These are phyloP conservation scores for Saururus chinensis DNA, from an alignment of 164 flowering plant species.

Conservation along the genomic window DNA sequence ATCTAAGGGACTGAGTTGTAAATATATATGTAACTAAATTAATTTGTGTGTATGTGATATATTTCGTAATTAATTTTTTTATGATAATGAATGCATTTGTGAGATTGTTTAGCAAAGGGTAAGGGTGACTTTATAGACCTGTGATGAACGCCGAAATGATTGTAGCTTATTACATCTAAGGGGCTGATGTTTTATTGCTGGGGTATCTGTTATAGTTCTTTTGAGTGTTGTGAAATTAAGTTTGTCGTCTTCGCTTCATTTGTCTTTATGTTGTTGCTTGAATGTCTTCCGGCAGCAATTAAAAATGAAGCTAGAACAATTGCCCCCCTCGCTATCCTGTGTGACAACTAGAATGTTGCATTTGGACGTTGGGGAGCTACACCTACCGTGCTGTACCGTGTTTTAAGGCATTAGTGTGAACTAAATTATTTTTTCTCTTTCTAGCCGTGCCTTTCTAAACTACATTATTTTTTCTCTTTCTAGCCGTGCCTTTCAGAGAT, in stretches of 20 bases:
- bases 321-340: conserved; percentile 2
- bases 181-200: too few relatives aligned
- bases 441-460: conserved; percentile 57
- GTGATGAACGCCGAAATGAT: too few relatives aligned
- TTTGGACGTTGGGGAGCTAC: conserved; percentile 3
- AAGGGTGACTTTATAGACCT: too few relatives aligned
- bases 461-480: conserved; percentile 2
- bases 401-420: neutral
- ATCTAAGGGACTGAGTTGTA: conserved; percentile 48
- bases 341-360: neutral
- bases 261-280: neutral
- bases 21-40: neutral
- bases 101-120: neutral
- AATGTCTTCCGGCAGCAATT: neutral
- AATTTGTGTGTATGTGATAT: neutral
- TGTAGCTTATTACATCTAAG: too few relatives aligned
- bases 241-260: neutral
- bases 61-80: too few relatives aligned
- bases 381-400: neutral
- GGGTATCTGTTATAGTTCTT: too few relatives aligned
- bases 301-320: neutral
- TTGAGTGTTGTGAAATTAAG: neutral
- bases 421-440: neutral
- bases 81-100: neutral
- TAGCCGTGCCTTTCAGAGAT: conserved; percentile 74